phyloP scores from a whole-genome alignment of 1,284 basidiomycete genomes.

The Ustilago shanxiensis region DNA sequence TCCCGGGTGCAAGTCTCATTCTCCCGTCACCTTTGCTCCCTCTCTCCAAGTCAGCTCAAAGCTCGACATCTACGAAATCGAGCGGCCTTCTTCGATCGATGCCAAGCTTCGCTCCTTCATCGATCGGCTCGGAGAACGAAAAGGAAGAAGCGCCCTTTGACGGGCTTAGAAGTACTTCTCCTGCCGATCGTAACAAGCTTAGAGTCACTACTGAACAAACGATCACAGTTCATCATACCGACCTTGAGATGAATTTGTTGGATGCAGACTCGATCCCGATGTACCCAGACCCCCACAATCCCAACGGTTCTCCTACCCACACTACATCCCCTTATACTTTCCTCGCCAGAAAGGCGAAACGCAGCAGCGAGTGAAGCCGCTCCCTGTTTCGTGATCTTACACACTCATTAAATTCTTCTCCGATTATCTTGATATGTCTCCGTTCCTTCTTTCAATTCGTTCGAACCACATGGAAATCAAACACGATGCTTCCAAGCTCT shows the following conservation, averaged over 20 bases:
- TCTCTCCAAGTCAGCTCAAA: background rate
- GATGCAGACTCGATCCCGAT: background rate
- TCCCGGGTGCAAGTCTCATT: background rate
- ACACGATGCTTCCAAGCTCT: background rate
- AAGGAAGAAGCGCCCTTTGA: background rate
- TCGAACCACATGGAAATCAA: background rate
- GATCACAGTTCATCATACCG: slow-evolving; percentile 6
- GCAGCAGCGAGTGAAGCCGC: background rate
- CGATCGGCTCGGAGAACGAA: background rate
- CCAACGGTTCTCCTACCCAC: background rate
- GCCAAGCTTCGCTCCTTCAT: slow-evolving; percentile 11
- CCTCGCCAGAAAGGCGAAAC: background rate
- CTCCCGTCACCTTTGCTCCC: background rate
- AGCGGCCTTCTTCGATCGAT: slow-evolving; percentile 2
- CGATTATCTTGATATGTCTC: background rate
- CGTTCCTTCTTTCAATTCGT: background rate
- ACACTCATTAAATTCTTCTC: background rate
- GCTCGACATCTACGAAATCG: background rate
- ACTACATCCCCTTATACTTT: background rate
- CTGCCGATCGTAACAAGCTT: slow-evolving; percentile 1
- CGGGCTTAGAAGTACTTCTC: background rate
- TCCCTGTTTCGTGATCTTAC: background rate
- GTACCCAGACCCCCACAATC: slow-evolving; percentile 2
- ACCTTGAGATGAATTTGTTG: background rate
- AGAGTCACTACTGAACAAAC: slow-evolving; percentile 4